These are phyloP conservation scores for Mucor plumbeus DNA, from an alignment of 371 early-diverging fungal species.

Conservation along the genomic window DNA sequence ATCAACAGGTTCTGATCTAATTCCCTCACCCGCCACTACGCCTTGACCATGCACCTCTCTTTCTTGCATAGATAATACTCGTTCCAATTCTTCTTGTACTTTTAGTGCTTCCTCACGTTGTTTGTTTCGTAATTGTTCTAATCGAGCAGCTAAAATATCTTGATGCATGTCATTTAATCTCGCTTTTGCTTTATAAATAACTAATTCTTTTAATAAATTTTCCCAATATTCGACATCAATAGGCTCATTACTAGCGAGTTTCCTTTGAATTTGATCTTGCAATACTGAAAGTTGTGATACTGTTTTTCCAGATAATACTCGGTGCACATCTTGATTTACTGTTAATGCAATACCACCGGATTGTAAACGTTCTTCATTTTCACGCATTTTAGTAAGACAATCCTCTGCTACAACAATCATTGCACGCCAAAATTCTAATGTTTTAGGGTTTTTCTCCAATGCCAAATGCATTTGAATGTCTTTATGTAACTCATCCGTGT, in stretches of 20 bases:
- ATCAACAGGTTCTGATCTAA: constrained; percentile 50
- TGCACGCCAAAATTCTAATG: constrained; percentile 83
- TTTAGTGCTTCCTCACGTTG: constrained; percentile 71
- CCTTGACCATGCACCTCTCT: constrained; percentile 58
- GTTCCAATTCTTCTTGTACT: constrained; percentile 70
- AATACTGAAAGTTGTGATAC: constrained; percentile 72
- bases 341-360: constrained; percentile 42
- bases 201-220: constrained; percentile 73
- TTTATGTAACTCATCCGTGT: constrained; percentile 78
- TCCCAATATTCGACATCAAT: constrained; percentile 97
- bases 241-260: constrained; percentile 71
- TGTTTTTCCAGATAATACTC: constrained; percentile 76
- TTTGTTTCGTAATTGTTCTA: constrained; percentile 70
- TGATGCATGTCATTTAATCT: constrained; percentile 77
- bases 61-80: constrained; percentile 59
- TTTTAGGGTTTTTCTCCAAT: constrained; percentile 78
- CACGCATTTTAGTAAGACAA: constrained; percentile 57
- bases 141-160: constrained; percentile 68
- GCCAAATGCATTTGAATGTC: constrained; percentile 88
- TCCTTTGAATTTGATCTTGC: constrained; percentile 72
- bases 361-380: constrained; percentile 33
- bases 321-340: constrained; percentile 71
- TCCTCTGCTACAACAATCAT: constrained; percentile 86
- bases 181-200: constrained; percentile 86
- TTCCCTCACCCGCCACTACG: constrained; percentile 50